phyloP scores from a whole-genome alignment of 257 asterid genomes.

The Mitragyna speciosa region DNA sequence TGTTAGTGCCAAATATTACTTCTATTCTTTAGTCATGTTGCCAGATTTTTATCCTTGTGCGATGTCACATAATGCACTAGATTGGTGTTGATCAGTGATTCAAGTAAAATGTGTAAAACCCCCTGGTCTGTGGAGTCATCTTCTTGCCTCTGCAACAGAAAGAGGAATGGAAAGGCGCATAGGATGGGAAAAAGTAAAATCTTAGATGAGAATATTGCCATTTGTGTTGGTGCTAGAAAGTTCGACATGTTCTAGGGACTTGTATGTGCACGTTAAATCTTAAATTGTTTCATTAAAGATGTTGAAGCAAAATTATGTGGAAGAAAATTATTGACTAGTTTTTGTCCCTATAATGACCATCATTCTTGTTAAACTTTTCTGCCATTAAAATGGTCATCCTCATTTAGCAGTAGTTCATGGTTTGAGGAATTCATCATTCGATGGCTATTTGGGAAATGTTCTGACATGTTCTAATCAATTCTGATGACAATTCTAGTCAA shows the following conservation, averaged over 20 bases:
- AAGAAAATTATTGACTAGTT: not conserved
- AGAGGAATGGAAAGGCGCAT: not conserved
- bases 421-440: not conserved
- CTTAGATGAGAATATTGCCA: not conserved
- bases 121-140: not conserved
- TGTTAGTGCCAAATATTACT: not conserved
- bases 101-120: not conserved
- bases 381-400: not conserved
- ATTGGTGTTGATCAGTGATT: not conserved
- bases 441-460: not conserved
- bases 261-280: not conserved
- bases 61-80: not conserved
- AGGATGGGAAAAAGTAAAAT: not conserved
- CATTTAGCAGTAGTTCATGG: not conserved
- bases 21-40: not conserved
- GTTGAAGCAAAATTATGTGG: not conserved
- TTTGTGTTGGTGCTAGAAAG: not conserved
- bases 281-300: not conserved
- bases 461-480: not conserved
- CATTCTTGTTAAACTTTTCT: not conserved
- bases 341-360: no score
- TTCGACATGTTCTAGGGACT: not conserved
- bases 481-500: not conserved
- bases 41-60: not conserved
- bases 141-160: not conserved